Conservation (phyloP, 2,329 filamentous ascomycete species). For the Hypoxylon rubiginosum region DNA sequence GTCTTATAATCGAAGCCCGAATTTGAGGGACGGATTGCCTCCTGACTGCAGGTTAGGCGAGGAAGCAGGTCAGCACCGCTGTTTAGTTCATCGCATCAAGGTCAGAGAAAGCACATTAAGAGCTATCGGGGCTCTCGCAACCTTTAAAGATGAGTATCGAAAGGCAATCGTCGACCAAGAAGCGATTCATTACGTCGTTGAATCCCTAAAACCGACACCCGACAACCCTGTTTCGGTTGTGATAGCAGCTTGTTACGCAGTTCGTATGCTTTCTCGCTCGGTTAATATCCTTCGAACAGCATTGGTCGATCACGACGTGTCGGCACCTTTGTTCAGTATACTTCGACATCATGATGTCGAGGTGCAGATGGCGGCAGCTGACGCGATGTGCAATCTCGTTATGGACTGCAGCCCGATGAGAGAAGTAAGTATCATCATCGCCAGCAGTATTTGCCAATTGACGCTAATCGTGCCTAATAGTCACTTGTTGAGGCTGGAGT, state of each 20-base stretch:
- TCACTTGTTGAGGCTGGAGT: constrained; percentile 80
- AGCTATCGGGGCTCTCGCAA: constrained; percentile 84
- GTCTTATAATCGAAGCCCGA: constrained; percentile 49
- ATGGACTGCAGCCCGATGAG: constrained; percentile 93
- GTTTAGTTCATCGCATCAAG: constrained; percentile 77
- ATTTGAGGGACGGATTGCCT: constrained; percentile 52
- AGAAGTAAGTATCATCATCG: constrained; percentile 69
- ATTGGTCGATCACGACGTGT: constrained; percentile 86
- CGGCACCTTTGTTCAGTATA: constrained; percentile 80
- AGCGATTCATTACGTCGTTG: constrained; percentile 84
- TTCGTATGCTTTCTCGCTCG: constrained; percentile 85
- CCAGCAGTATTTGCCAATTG: constrained; percentile 39
- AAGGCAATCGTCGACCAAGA: constrained; percentile 86
- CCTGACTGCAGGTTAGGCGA: constrained; percentile 67
- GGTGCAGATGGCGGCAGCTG: constrained; percentile 87
- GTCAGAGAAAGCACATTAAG: constrained; percentile 82
- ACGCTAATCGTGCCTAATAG: constrained; percentile 56
- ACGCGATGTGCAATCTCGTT: constrained; percentile 86
- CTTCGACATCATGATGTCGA: constrained; percentile 81
- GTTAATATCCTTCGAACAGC: constrained; percentile 87
- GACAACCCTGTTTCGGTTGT: constrained; percentile 82
- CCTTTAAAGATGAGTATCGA: constrained; percentile 85
- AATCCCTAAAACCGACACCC: constrained; percentile 76
- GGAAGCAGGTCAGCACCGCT: constrained; percentile 69
- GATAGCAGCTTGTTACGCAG: constrained; percentile 85